Conservation (phyloP, 2,329 filamentous ascomycete species). For the Macroventuria anomochaeta region DNA sequence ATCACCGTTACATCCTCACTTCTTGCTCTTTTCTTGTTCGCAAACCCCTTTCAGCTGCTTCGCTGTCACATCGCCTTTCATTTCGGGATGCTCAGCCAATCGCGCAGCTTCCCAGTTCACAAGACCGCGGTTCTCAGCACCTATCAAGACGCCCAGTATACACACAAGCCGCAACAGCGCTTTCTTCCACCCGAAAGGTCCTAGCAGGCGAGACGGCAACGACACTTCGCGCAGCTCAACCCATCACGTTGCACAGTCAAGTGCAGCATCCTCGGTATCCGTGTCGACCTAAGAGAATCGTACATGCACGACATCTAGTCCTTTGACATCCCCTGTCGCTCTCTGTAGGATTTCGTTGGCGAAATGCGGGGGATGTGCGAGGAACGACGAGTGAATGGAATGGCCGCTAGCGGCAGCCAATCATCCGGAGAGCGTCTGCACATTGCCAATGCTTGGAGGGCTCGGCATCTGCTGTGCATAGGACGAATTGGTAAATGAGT, state of each 20-base stretch:
- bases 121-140: too few relatives aligned
- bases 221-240: background rate
- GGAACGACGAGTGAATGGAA: slow-evolving; percentile 1
- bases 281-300: background rate
- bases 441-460: slow-evolving; percentile 9
- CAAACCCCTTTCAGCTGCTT: background rate
- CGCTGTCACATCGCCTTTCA: background rate
- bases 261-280: slow-evolving; percentile 5
- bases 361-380: slow-evolving; percentile 12
- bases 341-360: background rate
- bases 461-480: background rate
- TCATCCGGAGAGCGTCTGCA: background rate
- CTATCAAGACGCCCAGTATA: background rate
- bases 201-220: background rate
- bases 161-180: background rate
- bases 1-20: background rate
- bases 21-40: background rate
- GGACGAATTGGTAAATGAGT: background rate
- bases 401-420: background rate
- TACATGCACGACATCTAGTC: background rate
- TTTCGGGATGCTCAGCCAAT: background rate
- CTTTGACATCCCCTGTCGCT: background rate
- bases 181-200: background rate
- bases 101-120: background rate
- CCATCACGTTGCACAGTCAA: background rate